phyloP scores from a whole-genome alignment of 2,329 filamentous ascomycete genomes.

The Didymosphaeria variabile region DNA sequence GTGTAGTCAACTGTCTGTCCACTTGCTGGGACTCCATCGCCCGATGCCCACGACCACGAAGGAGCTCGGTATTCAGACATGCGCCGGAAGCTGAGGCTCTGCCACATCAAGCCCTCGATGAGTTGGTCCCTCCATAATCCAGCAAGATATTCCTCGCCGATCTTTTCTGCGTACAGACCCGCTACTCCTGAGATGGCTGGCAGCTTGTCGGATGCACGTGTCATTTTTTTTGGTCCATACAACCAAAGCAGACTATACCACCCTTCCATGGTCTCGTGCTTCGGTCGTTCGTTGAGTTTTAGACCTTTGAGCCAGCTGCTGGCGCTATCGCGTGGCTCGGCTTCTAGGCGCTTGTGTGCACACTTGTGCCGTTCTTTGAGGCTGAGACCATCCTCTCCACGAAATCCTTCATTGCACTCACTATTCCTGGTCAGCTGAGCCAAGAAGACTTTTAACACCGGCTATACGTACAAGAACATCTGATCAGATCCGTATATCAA shows the following conservation, averaged over 20 bases:
- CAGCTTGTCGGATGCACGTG: conserved; percentile 17
- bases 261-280: conserved; percentile 3
- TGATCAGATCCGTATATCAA: conserved; percentile 16
- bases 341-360: conserved; percentile 10
- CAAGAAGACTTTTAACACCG: not conserved
- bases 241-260: conserved; percentile 10
- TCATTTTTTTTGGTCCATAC: conserved; percentile 12
- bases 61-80: conserved; percentile 19
- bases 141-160: conserved; percentile 19
- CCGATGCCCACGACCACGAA: conserved; percentile 23
- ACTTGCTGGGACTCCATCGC: conserved; percentile 15
- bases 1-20: conserved; percentile 1
- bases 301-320: not conserved
- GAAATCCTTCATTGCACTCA: conserved; percentile 18
- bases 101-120: conserved; percentile 16
- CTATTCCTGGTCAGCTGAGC: not conserved
- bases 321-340: not conserved
- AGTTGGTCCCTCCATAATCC: conserved; percentile 20
- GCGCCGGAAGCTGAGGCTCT: conserved; percentile 11
- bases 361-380: conserved; percentile 10
- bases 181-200: conserved; percentile 20
- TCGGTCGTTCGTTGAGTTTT: not conserved
- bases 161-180: conserved; percentile 13
- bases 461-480: conserved; percentile 9
- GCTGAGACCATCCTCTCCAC: conserved; percentile 16